Evolutionary conservation across 2,329 filamentous ascomycete species (phyloP).

Genomic region (Nothophaeocryptopus gaeumannii): DNA sequence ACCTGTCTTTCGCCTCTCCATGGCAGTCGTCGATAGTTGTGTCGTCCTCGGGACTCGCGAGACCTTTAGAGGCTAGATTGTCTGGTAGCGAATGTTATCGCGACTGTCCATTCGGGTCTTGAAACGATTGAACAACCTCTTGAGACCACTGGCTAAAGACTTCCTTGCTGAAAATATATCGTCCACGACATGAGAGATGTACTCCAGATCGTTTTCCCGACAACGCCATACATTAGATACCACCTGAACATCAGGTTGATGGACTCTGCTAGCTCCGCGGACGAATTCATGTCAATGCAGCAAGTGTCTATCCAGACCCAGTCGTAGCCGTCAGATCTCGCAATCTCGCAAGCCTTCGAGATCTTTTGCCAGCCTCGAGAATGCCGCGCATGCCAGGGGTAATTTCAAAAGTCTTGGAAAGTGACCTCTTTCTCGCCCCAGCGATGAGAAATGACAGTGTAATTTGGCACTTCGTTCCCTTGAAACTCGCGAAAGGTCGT

Average conservation of each 20-base stretch:
- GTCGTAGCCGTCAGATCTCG: not conserved
- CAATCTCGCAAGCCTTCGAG: not conserved
- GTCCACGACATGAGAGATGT: too few species aligned
- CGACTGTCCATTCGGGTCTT: too few species aligned
- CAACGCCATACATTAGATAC: slow-evolving; percentile 20
- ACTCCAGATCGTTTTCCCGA: too few species aligned
- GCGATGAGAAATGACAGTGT: slow-evolving; percentile 13
- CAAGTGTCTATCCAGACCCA: slow-evolving; percentile 17
- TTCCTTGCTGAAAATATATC: too few species aligned
- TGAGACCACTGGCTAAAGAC: too few species aligned
- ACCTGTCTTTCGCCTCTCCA: too few species aligned
- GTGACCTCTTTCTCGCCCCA: slow-evolving; percentile 10
- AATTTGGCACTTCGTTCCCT: slow-evolving; percentile 1
- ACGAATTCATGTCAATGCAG: slow-evolving; percentile 17
- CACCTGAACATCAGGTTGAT: slow-evolving; percentile 23
- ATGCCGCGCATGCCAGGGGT: not conserved
- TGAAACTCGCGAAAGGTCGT: slow-evolving; percentile 2
- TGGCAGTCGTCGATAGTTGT: too few species aligned
- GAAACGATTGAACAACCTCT: too few species aligned
- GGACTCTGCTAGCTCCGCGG: slow-evolving; percentile 17
- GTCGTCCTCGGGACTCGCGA: too few species aligned
- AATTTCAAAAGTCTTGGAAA: slow-evolving; percentile 3
- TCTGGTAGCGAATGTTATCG: too few species aligned
- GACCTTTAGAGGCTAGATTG: too few species aligned
- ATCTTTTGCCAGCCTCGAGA: slow-evolving; percentile 15